Evolutionary conservation across 768 basidiomycete species (phyloP), one percentile per base, ranked within the genome.

Genomic region (Mycena maculata): DNA sequence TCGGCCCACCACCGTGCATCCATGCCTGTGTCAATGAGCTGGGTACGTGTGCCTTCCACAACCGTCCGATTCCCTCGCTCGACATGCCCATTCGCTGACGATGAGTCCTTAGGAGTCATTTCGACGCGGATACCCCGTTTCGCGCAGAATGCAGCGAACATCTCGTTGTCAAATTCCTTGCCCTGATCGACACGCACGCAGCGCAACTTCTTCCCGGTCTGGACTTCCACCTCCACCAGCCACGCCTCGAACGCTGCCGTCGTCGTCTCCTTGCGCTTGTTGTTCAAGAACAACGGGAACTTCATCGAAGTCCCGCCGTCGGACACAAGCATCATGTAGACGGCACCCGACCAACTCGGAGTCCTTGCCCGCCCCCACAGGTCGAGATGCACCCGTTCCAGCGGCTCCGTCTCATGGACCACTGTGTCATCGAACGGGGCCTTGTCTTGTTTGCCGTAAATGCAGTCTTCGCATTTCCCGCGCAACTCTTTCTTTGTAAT

Each of bases 21-120:
- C n/a, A 57, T 10, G 30, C 72, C 57, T 0, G 23, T 25, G 3
- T 60, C 59, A 11, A 60, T 60, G n/a, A 60, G 31, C 10, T 48
- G 44, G 0, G 73, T 65, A 0, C 72, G 52, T 1, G 61, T 58
- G 2, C 65, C 55, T 31, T 78, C 74, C 2, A 72, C 48, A 1
- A 77, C 36, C 1, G 71, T 75, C 0, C 61, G 39, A 39, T 76
- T 77, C 2, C 65, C 48, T 0, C 67, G 63, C 42, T 78, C 74
- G 0, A 71, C 74, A 4, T 76, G 53, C 0, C 78, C 76, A 39
- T 54, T 36, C 1, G 52, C 52, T 54, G 52, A 54, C 12, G 52
- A 54, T 0, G 52, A 54, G 22, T 36, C 52, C 38, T 54, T 54
- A 25, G 52, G 52, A 3, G 38, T 25, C 13, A 33, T 52, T 20